Evolutionary conservation across 345 rosid genomes (phyloP).

Genomic region (Kernera saxatilis): DNA sequence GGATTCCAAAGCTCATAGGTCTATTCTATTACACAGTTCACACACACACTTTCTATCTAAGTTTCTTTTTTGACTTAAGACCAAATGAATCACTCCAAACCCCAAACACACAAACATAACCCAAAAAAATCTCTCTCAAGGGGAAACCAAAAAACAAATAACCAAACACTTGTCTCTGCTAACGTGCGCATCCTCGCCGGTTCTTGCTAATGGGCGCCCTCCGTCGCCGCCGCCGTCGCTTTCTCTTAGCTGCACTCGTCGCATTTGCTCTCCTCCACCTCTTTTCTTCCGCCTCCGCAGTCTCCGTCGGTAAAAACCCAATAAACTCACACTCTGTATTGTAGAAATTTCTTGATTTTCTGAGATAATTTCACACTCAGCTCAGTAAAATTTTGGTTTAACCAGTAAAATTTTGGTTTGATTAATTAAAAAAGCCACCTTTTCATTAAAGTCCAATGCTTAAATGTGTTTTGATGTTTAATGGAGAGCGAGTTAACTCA

Average conservation of each 20-base stretch:
- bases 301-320: conserved; percentile 6
- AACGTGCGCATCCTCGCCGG: conserved; percentile 10
- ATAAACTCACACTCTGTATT: background rate
- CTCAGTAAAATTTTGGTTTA: background rate
- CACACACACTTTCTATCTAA: conserved; percentile 10
- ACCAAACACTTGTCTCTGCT: conserved; percentile 11
- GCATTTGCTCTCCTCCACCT: conserved; percentile 56
- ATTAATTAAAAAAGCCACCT: background rate
- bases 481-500: conserved; percentile 13
- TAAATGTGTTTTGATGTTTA: background rate
- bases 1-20: conserved; percentile 24
- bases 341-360: background rate
- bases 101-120: conserved; percentile 8
- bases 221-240: conserved; percentile 37
- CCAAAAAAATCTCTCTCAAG: conserved; percentile 9
- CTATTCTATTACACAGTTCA: conserved; percentile 14
- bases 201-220: conserved; percentile 47
- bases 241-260: conserved; percentile 29
- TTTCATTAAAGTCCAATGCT: background rate
- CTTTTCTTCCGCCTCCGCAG: conserved; percentile 34
- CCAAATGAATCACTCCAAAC: conserved; percentile 26
- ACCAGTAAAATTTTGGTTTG: background rate
- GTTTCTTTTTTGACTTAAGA: conserved; percentile 28
- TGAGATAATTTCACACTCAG: background rate
- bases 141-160: background rate